These are phyloP conservation scores for Paramecium octaurelia DNA, from an alignment of 73 alveolate species.

Conservation along the genomic window DNA sequence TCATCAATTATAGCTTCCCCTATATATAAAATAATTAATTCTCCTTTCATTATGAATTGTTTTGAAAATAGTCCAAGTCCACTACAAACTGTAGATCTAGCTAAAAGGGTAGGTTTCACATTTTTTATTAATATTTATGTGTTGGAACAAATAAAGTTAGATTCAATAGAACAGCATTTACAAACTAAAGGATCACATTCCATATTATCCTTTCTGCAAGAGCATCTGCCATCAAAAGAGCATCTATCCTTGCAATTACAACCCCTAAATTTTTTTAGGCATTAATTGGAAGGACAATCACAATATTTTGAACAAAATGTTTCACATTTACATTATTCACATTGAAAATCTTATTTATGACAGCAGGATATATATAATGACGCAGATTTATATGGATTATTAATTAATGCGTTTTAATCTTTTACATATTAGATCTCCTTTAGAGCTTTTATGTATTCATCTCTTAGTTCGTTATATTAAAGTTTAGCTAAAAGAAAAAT, in stretches of 20 bases:
- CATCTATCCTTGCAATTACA: background rate
- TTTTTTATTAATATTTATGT: background rate
- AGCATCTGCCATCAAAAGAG: background rate
- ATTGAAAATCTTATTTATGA: conserved; percentile 1
- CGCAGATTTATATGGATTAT: background rate
- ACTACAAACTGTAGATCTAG: background rate
- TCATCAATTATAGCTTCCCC: background rate
- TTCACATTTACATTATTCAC: background rate
- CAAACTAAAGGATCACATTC: conserved; percentile 41
- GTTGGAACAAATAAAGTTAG: background rate
- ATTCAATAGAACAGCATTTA: background rate
- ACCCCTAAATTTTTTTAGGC: background rate
- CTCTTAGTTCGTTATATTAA: background rate
- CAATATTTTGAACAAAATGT: background rate
- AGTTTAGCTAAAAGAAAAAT: background rate
- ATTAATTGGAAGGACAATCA: background rate
- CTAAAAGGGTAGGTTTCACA: background rate
- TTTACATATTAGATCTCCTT: background rate
- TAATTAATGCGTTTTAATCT: background rate
- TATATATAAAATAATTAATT: background rate
- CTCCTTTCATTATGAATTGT: background rate
- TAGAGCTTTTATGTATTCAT: background rate
- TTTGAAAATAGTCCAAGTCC: conserved; percentile 2
- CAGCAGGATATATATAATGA: background rate
- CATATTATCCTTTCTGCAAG: background rate